Conservation (phyloP, 2,329 filamentous ascomycete species). For the Colletotrichum simmondsii region DNA sequence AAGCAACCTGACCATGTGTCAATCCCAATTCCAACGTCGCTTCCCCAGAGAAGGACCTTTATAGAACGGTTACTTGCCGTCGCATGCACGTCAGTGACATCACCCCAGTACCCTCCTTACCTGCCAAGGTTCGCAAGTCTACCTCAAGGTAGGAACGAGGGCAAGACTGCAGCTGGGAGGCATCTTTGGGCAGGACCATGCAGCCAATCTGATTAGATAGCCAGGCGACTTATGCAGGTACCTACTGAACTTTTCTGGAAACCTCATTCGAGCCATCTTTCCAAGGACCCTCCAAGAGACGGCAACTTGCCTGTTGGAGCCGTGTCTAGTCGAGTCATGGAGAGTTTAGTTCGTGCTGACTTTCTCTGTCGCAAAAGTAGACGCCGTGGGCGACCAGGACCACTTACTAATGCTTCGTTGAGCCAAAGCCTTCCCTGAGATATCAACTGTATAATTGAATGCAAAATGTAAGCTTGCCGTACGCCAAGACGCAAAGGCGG, state of each 20-base stretch:
- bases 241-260: background rate
- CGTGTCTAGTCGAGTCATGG: too few relatives aligned
- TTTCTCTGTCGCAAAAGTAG: too few relatives aligned
- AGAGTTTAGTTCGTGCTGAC: too few relatives aligned
- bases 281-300: too few relatives aligned
- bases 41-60: background rate
- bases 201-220: background rate
- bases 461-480: too few relatives aligned
- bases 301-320: too few relatives aligned
- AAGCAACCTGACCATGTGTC: conserved; percentile 1
- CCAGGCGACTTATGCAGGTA: background rate
- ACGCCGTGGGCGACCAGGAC: too few relatives aligned
- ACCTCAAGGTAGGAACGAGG: background rate
- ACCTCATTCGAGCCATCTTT: too few relatives aligned
- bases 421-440: too few relatives aligned
- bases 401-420: too few relatives aligned
- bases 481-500: too few relatives aligned
- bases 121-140: background rate
- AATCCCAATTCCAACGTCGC: background rate
- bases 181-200: background rate
- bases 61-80: background rate
- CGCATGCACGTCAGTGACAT: background rate
- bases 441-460: too few relatives aligned
- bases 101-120: background rate
- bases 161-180: background rate